phyloP scores from a whole-genome alignment of 257 asterid species.

The Nicotiana benthamiana region DNA sequence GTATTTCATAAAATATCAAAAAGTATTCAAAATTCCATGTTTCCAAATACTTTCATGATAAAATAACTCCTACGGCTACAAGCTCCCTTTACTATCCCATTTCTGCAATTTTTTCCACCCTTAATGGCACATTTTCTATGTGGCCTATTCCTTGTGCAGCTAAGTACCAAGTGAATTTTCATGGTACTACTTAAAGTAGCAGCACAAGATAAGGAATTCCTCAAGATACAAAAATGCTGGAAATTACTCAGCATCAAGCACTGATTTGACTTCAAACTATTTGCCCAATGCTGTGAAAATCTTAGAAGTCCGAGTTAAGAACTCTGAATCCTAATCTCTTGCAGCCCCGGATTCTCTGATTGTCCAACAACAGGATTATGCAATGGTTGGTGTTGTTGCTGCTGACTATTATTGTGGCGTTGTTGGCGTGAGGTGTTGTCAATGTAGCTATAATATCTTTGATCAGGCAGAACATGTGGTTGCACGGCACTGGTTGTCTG shows the following conservation, averaged over 20 bases:
- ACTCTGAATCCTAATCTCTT: conserved; percentile 22
- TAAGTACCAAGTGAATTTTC: not conserved
- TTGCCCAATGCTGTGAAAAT: not conserved
- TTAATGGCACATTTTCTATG: not conserved
- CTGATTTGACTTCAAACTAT: not conserved
- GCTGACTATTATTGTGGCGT: conserved; percentile 9
- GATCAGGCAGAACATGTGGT: not conserved
- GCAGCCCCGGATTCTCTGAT: conserved; percentile 25
- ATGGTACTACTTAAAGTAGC: not conserved
- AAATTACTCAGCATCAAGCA: not conserved
- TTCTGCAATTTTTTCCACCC: not conserved
- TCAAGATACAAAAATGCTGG: not conserved
- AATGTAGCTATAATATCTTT: conserved; percentile 3
- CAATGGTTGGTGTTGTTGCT: conserved; percentile 19
- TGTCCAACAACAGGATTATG: conserved; percentile 11
- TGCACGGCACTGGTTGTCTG: conserved; percentile 8
- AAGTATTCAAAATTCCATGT: not conserved
- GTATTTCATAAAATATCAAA: not conserved
- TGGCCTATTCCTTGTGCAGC: conserved; percentile 1
- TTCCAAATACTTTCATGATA: not conserved
- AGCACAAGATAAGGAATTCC: not conserved
- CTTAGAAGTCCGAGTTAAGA: not conserved
- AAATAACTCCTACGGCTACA: not conserved
- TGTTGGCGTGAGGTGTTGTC: not conserved
- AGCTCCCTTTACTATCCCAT: not conserved